These are phyloP conservation scores for Debaryomyces hansenii DNA, from an alignment of 805 yeast genomes.

Conservation along the genomic window DNA sequence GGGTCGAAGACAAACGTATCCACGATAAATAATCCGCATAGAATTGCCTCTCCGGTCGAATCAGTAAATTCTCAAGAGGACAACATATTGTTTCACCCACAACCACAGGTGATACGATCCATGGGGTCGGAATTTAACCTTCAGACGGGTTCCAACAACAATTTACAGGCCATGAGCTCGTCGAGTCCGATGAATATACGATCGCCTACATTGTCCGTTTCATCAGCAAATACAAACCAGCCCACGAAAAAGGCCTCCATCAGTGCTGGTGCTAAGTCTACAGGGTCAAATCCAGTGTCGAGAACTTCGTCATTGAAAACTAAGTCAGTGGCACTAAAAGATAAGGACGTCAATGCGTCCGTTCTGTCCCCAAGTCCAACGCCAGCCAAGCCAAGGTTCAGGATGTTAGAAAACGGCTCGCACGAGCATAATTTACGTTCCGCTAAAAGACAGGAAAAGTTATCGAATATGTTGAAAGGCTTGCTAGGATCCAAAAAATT, in stretches of 20 bases:
- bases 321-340: not conserved
- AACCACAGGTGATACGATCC: constrained; percentile 2
- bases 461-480: constrained; percentile 73
- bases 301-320: constrained; percentile 9
- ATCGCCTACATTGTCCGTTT: constrained; percentile 15
- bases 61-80: constrained; percentile 7
- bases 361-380: constrained; percentile 2
- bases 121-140: not conserved
- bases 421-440: constrained; percentile 81
- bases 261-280: not conserved
- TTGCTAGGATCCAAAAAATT: constrained; percentile 71
- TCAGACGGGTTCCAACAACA: not conserved
- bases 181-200: not conserved
- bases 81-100: constrained; percentile 5
- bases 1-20: constrained; percentile 2
- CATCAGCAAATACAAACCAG: constrained; percentile 14
- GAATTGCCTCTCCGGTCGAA: constrained; percentile 5
- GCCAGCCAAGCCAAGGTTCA: constrained; percentile 43
- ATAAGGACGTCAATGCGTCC: not conserved
- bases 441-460: constrained; percentile 75
- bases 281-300: constrained; percentile 9
- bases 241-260: constrained; percentile 1
- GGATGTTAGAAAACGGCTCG: constrained; percentile 61
- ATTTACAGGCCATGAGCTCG: constrained; percentile 17
- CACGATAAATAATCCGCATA: constrained; percentile 1